phyloP scores from a whole-genome alignment of 371 early-diverging fungal species.

The Mortierella sp. region DNA sequence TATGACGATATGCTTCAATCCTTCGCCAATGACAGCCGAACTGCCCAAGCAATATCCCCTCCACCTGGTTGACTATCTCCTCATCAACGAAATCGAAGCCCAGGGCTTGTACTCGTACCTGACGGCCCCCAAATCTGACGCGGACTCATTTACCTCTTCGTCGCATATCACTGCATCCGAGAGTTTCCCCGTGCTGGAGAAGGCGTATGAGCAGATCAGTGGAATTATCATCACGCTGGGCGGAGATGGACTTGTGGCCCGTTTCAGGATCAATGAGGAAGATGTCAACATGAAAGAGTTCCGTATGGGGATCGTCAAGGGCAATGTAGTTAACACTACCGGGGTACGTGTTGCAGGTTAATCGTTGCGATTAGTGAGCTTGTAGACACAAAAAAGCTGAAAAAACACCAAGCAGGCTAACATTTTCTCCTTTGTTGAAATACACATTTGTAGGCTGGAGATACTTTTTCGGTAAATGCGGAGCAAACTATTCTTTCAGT shows the following conservation, averaged over 20 bases:
- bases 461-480: conserved; percentile 82
- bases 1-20: conserved; percentile 85
- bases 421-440: not conserved
- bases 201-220: conserved; percentile 62
- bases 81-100: conserved; percentile 89
- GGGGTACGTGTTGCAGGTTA: conserved; percentile 61
- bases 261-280: conserved; percentile 59
- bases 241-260: conserved; percentile 71
- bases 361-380: too few relatives aligned
- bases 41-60: conserved; percentile 69
- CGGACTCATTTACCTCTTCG: conserved; percentile 48
- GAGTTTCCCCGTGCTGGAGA: conserved; percentile 60
- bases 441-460: conserved; percentile 66
- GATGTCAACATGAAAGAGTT: conserved; percentile 58
- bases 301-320: conserved; percentile 62
- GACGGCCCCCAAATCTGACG: conserved; percentile 22
- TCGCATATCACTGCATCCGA: conserved; percentile 51
- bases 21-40: conserved; percentile 84
- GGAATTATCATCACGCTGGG: conserved; percentile 86
- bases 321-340: conserved; percentile 77
- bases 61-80: conserved; percentile 79
- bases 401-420: too few relatives aligned
- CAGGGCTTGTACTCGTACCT: conserved; percentile 60
- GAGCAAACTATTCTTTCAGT: not conserved
- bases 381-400: too few relatives aligned